phyloP scores from a whole-genome alignment of 768 basidiomycete species.

The Gyrodon lividus region DNA sequence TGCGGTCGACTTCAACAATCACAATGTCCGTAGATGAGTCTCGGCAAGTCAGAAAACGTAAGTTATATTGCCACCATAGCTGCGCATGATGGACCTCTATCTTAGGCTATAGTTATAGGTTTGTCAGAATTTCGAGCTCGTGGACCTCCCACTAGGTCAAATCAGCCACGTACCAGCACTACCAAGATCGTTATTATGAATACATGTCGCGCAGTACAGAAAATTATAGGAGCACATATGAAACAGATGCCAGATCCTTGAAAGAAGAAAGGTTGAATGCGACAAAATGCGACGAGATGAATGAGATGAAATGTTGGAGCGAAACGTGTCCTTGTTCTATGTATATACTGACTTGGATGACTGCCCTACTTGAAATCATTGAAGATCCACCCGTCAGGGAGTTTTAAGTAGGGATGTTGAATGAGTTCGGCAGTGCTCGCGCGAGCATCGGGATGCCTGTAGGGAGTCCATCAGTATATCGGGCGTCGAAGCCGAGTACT shows the following conservation, averaged over 20 bases:
- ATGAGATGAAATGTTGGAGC: conserved; percentile 5
- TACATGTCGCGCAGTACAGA: conserved; percentile 25
- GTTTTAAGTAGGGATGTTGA: conserved; percentile 72
- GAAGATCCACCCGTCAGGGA: conserved; percentile 76
- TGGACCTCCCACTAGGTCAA: not conserved
- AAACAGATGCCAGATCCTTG: conserved; percentile 22
- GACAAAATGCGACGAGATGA: conserved; percentile 26
- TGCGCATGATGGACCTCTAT: no score
- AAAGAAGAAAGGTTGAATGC: conserved; percentile 18
- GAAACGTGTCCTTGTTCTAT: conserved; percentile 16
- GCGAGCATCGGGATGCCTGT: conserved; percentile 79
- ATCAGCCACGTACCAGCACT: conserved; percentile 31
- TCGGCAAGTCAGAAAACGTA: no score
- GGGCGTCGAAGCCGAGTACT: not conserved
- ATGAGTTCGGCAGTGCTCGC: conserved; percentile 78
- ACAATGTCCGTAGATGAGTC: no score
- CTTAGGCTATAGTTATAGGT: no score
- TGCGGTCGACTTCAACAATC: no score
- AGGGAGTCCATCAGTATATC: conserved; percentile 3
- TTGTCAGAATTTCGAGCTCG: no score
- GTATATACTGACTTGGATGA: conserved; percentile 2
- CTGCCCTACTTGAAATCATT: conserved; percentile 41
- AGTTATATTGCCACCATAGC: no score
- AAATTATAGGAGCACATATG: conserved; percentile 35
- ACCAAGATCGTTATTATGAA: conserved; percentile 27